Conservation (phyloP, 768 basidiomycete species). For the Macrolepiota fuliginosa region DNA sequence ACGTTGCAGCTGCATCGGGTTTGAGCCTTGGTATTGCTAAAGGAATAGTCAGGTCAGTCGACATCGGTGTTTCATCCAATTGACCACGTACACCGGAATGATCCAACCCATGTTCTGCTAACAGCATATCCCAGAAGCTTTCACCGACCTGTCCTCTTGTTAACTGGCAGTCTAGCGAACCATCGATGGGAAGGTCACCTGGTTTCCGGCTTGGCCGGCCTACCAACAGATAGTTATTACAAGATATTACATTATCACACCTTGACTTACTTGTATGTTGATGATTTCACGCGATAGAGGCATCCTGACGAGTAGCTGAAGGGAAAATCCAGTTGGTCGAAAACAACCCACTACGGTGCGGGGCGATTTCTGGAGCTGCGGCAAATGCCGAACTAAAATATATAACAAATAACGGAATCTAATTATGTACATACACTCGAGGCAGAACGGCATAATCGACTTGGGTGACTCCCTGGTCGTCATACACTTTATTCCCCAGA, state of each 20-base stretch:
- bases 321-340: background rate
- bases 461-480: background rate
- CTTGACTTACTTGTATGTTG: slow-evolving; percentile 63
- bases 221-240: slow-evolving; percentile 24
- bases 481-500: background rate
- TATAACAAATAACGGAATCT: background rate
- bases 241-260: background rate
- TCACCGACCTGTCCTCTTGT: slow-evolving; percentile 58
- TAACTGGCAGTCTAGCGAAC: background rate
- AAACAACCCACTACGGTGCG: background rate
- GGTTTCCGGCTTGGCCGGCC: slow-evolving; percentile 71
- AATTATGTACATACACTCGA: background rate
- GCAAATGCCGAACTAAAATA: slow-evolving; percentile 6
- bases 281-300: slow-evolving; percentile 69
- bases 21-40: slow-evolving; percentile 69
- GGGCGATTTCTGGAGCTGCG: background rate
- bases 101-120: slow-evolving; percentile 84
- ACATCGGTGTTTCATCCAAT: background rate
- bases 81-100: slow-evolving; percentile 54
- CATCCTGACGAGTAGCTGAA: slow-evolving; percentile 35
- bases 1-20: slow-evolving; percentile 71
- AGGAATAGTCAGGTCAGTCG: background rate
- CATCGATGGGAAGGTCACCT: slow-evolving; percentile 26
- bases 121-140: slow-evolving; percentile 85
- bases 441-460: background rate